These are phyloP conservation scores for Deakozyma indianensis DNA, from an alignment of 805 yeast species.

Conservation along the genomic window DNA sequence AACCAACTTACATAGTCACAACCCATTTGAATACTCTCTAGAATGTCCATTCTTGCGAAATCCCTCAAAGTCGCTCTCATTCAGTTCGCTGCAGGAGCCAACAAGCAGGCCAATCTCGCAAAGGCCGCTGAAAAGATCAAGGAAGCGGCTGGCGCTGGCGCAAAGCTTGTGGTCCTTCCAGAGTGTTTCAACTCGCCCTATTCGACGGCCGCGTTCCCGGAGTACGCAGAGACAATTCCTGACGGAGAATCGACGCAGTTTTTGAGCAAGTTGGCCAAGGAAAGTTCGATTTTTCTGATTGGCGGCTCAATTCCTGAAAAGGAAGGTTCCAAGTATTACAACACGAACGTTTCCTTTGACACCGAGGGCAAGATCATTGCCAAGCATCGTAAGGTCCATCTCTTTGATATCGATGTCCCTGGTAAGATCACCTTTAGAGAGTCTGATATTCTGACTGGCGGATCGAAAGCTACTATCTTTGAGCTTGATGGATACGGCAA, in stretches of 20 bases:
- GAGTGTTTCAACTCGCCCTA: conserved; percentile 97
- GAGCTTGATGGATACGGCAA: conserved; percentile 49
- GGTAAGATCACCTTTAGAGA: conserved; percentile 83
- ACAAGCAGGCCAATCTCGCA: conserved; percentile 61
- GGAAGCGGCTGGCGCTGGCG: conserved; percentile 50
- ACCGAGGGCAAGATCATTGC: conserved; percentile 66
- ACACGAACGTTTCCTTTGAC: conserved; percentile 62
- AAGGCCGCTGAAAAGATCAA: conserved; percentile 51
- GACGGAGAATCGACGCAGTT: conserved; percentile 47
- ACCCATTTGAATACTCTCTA: too few species aligned
- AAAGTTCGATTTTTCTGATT: conserved; percentile 46
- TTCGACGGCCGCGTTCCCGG: conserved; percentile 69
- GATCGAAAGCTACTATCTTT: conserved; percentile 68
- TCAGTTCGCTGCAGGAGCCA: conserved; percentile 70
- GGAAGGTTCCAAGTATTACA: conserved; percentile 42
- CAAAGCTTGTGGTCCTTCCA: conserved; percentile 74
- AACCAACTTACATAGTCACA: too few species aligned
- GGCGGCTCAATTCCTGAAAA: conserved; percentile 92
- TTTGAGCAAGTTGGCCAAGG: conserved; percentile 51
- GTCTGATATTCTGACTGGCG: conserved; percentile 59
- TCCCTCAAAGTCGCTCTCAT: conserved; percentile 67
- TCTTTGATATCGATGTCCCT: conserved; percentile 88
- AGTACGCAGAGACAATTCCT: conserved; percentile 82
- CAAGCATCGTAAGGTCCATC: conserved; percentile 79
- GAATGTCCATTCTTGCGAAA: conserved; percentile 26